Evolutionary conservation across 495 filamentous ascomycete genomes (phyloP), one percentile per base, ranked within the genome.

Genomic region (Lasiosphaeriaceae sp.): DNA sequence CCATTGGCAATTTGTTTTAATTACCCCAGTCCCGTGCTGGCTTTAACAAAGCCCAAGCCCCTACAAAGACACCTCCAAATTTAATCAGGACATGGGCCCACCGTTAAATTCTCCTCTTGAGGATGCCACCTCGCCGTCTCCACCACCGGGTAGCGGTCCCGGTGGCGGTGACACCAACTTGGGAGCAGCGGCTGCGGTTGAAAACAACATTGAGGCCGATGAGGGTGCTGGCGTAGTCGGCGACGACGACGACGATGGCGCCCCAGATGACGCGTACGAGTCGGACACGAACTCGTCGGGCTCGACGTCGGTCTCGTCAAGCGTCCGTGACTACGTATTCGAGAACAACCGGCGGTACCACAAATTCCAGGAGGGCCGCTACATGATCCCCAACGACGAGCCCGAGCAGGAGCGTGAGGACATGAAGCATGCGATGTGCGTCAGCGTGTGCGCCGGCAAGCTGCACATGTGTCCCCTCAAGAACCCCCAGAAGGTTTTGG

Each of bases 381-480:
- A 83, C 54, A 56, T 71, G 16, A 66, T 83, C 56, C 79, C 80
- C 22, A 79, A 80, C 58, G 77, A 79, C 57, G 74, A 80, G 63
- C 66, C 63, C 50, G 82, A 87, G 65, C 78, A 83, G 64, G 82
- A 85, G 60, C 80, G 84, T 21, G 71, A 85, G 31, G 79, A 83
- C 66, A 75, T 82, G 41, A 75, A 79, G 55, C 78, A 82, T 57
- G 70, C 75, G 46, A 64, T 82, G 53, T 69, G 72, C 20, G 54
- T 70, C 11, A 54, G 79, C 9, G 47, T 73, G 6, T 46, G 29
- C 49, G 71, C 71, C 45, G 73, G 75, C 19, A 63, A 58, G 43
- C 68, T 87, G 20, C 76, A 79, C 59, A 71, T 76, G 37, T 76
- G 82, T n/a, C 83, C 77, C 17, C 59, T 75, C 26, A 57, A 69